Conservation (phyloP, 306 rosid species). For the Cucurbita argyrosperma region DNA sequence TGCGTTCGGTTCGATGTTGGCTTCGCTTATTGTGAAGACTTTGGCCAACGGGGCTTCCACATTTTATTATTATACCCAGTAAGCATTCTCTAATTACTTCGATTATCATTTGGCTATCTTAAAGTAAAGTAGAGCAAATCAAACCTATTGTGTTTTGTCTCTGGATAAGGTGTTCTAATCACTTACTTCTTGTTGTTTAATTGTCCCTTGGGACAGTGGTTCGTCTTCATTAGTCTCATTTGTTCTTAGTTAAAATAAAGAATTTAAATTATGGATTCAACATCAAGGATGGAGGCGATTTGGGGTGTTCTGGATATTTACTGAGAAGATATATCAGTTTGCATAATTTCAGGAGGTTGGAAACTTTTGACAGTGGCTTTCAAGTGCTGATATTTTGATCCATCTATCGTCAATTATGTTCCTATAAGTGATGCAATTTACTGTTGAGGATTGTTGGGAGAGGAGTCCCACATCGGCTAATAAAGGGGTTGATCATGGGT, state of each 20-base stretch:
- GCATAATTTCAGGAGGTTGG: background rate
- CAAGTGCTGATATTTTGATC: background rate
- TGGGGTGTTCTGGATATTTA: background rate
- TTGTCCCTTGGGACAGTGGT: background rate
- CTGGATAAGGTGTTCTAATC: background rate
- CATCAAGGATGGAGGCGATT: background rate
- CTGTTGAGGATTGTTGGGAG: too few relatives aligned
- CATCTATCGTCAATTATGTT: background rate
- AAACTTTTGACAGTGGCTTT: background rate
- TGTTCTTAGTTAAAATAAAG: background rate
- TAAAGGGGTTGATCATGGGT: too few relatives aligned
- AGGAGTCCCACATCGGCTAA: too few relatives aligned
- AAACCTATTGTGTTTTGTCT: background rate
- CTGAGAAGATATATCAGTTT: background rate
- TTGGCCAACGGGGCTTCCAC: constrained; percentile 17
- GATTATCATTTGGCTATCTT: background rate
- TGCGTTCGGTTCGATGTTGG: constrained; percentile 37
- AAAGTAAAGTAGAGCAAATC: background rate
- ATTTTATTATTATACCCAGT: constrained; percentile 68
- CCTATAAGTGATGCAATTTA: background rate
- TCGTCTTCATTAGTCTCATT: background rate
- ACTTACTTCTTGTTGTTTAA: background rate
- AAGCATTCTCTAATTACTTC: constrained; percentile 16
- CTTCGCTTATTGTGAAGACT: constrained; percentile 27
- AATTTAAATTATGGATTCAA: background rate